Percentiles rank a stretch among this genome's conserved stretches.
These are phyloP conservation scores for Saitozyma podzolica DNA, from an alignment of 768 basidiomycete genomes.

Conservation along the genomic window DNA sequence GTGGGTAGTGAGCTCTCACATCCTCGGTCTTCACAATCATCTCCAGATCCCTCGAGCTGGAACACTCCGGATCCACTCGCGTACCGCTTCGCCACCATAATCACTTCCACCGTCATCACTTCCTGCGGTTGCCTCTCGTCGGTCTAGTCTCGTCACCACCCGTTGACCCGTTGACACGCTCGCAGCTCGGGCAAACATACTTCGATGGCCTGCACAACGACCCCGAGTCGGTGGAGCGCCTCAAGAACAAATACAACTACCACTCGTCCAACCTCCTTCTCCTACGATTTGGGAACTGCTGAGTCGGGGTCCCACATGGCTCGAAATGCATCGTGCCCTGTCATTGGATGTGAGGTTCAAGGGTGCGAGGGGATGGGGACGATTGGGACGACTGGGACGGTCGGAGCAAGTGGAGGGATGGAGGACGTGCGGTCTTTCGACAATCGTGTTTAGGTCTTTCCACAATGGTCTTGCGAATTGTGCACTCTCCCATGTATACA, in stretches of 20 bases:
- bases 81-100: too few species aligned
- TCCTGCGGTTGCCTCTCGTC: too few species aligned
- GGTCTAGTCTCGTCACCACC: too few species aligned
- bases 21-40: too few species aligned
- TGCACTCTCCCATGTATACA: neutral
- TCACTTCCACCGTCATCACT: too few species aligned
- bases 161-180: too few species aligned
- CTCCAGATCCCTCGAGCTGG: too few species aligned
- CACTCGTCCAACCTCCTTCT: conserved; percentile 42
- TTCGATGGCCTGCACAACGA: conserved; percentile 48
- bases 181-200: conserved; percentile 31
- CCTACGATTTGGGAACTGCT: conserved; percentile 39
- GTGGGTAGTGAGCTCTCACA: conserved; percentile 7
- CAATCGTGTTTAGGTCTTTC: neutral
- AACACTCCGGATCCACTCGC: too few species aligned
- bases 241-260: conserved; percentile 44
- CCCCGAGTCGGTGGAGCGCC: conserved; percentile 38
- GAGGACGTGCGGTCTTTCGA: too few species aligned
- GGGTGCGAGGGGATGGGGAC: neutral
- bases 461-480: too few species aligned
- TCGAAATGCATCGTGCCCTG: neutral
- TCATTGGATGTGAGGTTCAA: too few species aligned
- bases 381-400: neutral
- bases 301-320: neutral
- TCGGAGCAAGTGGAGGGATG: too few species aligned